phyloP scores from a whole-genome alignment of 768 basidiomycete species.

The Rhodosporidiobolus odoratus region DNA sequence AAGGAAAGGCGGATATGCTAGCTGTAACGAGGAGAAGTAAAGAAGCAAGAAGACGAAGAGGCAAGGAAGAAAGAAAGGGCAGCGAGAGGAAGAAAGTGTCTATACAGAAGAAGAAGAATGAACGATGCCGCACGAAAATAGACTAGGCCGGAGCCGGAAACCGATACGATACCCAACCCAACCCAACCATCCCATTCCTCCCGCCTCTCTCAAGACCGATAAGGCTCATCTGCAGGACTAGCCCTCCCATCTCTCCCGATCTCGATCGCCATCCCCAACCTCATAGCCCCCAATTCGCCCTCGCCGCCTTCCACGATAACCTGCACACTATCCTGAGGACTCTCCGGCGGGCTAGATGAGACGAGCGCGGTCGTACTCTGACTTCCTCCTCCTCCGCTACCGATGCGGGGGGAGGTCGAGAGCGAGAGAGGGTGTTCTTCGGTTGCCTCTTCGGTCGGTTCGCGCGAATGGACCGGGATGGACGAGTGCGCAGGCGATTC shows the following conservation, averaged over 20 bases:
- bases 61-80: too few relatives aligned
- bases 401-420: too few relatives aligned
- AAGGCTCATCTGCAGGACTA: not conserved
- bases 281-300: not conserved
- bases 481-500: not conserved
- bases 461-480: conserved; percentile 4
- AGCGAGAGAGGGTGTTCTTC: not conserved
- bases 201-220: not conserved
- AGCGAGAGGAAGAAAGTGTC: too few relatives aligned
- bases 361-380: conserved; percentile 30
- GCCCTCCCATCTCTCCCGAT: too few relatives aligned
- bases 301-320: not conserved
- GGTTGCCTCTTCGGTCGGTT: conserved; percentile 5
- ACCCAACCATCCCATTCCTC: not conserved
- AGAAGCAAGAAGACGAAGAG: too few relatives aligned
- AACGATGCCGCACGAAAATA: too few relatives aligned
- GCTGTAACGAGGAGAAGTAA: too few relatives aligned
- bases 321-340: not conserved
- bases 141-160: too few relatives aligned
- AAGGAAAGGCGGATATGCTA: not conserved
- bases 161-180: too few relatives aligned
- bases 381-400: not conserved
- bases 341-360: not conserved
- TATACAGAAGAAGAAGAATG: too few relatives aligned
- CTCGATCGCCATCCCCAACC: not conserved